Evolutionary conservation across 1,284 basidiomycete genomes (phyloP), one percentile per base, ranked within the genome.

Genomic region (Sporisorium graminicola): DNA sequence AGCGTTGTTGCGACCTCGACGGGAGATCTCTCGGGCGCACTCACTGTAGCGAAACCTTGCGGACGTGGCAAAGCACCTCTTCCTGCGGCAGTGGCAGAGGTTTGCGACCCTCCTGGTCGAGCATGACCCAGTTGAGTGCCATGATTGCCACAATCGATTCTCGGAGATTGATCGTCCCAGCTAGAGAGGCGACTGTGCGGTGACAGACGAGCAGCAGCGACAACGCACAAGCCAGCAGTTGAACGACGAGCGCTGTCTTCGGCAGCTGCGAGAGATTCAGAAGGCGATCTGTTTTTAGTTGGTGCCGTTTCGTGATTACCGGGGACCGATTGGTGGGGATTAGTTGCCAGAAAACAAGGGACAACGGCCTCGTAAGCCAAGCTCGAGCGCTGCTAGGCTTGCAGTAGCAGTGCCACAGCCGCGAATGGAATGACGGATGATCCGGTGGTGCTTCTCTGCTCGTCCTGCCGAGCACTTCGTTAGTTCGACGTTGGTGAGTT

Each of bases 101-200:
- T 27, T 56, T 60, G 46, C 58, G 64, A 37, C 75, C 75, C 5
- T 59, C 49, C n/a, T 63, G 58, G 51, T 63, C 77, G 42, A 80
- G 70, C 74, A 76, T 78, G 9, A 77, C 80, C 80, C 80, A 82
- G 55, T 82, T 82, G 55, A 82, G 67, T 22, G 80, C 78, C 79
- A 81, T 81, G 12, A 22, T 61, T 8, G 50, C 59, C 6, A 13
- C 12, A n/a, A n/a, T n/a, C n/a, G n/a, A n/a, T n/a, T n/a, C 18
- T 26, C 24, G 5, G 24, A 46, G 22, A 26, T 10, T 10, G 29
- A 31, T 31, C 29, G 29, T 14, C 35, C 8, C 10, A 35, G 13
- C 35, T 12, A 13, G 35, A 26, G 12, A 16, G 44, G 12, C 22
- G 44, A 47, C 26, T 2, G 44, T 22, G 24, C 16, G 14, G 26